phyloP scores from a whole-genome alignment of 352 stramenopile species.

The Pythium oligandrum region DNA sequence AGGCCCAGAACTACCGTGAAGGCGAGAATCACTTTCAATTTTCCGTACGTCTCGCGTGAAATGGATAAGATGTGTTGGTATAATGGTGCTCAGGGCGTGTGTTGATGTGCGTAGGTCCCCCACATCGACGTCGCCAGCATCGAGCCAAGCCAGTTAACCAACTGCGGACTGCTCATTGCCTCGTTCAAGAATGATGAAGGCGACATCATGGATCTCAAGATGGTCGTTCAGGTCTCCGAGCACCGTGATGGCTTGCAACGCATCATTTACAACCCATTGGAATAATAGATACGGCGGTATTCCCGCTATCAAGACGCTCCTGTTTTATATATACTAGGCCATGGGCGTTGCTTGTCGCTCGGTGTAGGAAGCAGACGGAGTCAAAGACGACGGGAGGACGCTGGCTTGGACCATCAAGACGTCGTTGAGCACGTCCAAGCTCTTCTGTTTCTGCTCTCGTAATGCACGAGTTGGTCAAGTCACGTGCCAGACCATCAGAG shows the following conservation, averaged over 20 bases:
- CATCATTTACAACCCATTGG: slow-evolving; percentile 86
- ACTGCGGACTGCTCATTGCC: slow-evolving; percentile 85
- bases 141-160: slow-evolving; percentile 78
- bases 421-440: slow-evolving; percentile 23
- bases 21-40: slow-evolving; percentile 85
- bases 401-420: slow-evolving; percentile 32
- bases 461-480: background rate
- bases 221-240: slow-evolving; percentile 86
- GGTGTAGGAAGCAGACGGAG: background rate
- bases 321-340: too few relatives aligned
- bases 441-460: too few relatives aligned
- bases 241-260: slow-evolving; percentile 64
- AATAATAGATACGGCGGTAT: slow-evolving; percentile 29
- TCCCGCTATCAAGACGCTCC: too few relatives aligned
- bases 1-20: slow-evolving; percentile 48
- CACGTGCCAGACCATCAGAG: background rate
- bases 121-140: slow-evolving; percentile 73
- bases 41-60: slow-evolving; percentile 40
- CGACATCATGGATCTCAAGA: slow-evolving; percentile 83
- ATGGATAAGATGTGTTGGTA: background rate
- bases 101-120: slow-evolving; percentile 28
- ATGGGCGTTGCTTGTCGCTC: too few relatives aligned
- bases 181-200: slow-evolving; percentile 67
- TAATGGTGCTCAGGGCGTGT: background rate
- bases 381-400: slow-evolving; percentile 15